These are phyloP conservation scores for Zarea fungicola DNA, from an alignment of 2,329 filamentous ascomycete genomes.

Conservation along the genomic window DNA sequence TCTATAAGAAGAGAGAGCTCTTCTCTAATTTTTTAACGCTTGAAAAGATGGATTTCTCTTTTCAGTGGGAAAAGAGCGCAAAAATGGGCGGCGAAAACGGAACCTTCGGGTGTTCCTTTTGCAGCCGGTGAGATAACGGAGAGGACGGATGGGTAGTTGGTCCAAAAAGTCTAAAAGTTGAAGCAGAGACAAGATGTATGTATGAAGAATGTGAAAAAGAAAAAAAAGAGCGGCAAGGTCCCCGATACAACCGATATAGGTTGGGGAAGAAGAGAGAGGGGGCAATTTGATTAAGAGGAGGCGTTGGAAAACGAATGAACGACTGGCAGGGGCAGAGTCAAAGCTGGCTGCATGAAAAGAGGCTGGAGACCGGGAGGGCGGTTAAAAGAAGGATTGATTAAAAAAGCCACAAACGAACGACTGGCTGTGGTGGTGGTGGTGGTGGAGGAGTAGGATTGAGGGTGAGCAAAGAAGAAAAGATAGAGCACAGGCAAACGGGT, in stretches of 20 bases:
- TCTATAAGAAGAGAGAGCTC: no score
- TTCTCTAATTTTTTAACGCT: no score
- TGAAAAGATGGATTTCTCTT: background rate
- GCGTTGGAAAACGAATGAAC: slow-evolving; percentile 1
- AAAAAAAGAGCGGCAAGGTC: background rate
- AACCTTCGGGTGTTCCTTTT: background rate
- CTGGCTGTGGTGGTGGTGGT: slow-evolving; percentile 18
- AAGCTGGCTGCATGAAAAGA: slow-evolving; percentile 4
- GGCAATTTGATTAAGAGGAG: background rate
- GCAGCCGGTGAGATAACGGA: slow-evolving; percentile 1
- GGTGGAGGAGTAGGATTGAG: slow-evolving; percentile 6
- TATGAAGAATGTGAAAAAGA: background rate
- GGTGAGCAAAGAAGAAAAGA: slow-evolving; percentile 3
- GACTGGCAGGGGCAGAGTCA: slow-evolving; percentile 8
- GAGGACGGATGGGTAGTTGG: background rate
- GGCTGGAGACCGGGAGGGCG: slow-evolving; percentile 3
- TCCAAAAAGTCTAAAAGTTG: background rate
- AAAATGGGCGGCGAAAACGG: background rate
- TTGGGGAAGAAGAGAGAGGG: background rate
- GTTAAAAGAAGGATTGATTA: slow-evolving; percentile 23
- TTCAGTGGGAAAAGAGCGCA: background rate
- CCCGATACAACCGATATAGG: background rate
- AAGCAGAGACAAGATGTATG: slow-evolving; percentile 8
- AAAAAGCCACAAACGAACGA: slow-evolving; percentile 1
- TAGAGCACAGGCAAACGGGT: background rate